Evolutionary conservation across 1,284 basidiomycete genomes (phyloP).

Genomic region (Irpex sp.): DNA sequence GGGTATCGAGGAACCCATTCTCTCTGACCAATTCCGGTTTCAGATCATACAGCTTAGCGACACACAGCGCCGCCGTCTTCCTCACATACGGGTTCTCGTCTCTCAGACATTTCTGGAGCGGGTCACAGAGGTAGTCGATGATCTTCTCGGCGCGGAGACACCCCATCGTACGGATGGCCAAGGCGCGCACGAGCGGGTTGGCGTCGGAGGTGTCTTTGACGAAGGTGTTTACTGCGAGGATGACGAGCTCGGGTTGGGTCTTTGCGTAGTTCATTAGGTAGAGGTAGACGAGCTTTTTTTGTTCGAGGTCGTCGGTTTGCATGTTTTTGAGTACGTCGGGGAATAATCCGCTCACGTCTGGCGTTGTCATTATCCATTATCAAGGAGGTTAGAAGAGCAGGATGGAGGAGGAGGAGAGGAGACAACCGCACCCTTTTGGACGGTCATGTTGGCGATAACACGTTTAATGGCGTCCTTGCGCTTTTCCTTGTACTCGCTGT

Average conservation of each 20-base stretch:
- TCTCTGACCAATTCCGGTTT: conserved; percentile 95
- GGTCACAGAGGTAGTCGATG: conserved; percentile 96
- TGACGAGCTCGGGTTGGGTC: conserved; percentile 96
- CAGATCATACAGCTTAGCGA: conserved; percentile 95
- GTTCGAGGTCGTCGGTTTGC: conserved; percentile 92
- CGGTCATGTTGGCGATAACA: conserved; percentile 94
- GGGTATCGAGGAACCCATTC: conserved; percentile 88
- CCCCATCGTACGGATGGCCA: conserved; percentile 98
- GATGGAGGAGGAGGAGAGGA: not conserved
- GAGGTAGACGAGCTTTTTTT: conserved; percentile 97
- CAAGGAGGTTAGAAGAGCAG: no score
- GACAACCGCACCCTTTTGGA: conserved; percentile 73
- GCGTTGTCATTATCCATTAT: not conserved
- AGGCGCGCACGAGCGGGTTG: conserved; percentile 93
- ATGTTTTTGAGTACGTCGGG: conserved; percentile 99
- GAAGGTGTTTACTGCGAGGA: conserved; percentile 98
- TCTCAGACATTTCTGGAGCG: conserved; percentile 84
- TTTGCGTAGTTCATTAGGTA: conserved; percentile 99
- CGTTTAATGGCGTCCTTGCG: conserved; percentile 98
- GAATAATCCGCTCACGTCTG: conserved; percentile 93
- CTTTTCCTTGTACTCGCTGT: conserved; percentile 93
- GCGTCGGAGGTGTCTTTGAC: conserved; percentile 96
- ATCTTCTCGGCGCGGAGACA: conserved; percentile 97
- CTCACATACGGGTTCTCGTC: conserved; percentile 98
- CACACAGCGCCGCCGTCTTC: conserved; percentile 94